These are phyloP conservation scores for Strobilomyces dryophilus DNA, from an alignment of 768 basidiomycete genomes.

Conservation along the genomic window DNA sequence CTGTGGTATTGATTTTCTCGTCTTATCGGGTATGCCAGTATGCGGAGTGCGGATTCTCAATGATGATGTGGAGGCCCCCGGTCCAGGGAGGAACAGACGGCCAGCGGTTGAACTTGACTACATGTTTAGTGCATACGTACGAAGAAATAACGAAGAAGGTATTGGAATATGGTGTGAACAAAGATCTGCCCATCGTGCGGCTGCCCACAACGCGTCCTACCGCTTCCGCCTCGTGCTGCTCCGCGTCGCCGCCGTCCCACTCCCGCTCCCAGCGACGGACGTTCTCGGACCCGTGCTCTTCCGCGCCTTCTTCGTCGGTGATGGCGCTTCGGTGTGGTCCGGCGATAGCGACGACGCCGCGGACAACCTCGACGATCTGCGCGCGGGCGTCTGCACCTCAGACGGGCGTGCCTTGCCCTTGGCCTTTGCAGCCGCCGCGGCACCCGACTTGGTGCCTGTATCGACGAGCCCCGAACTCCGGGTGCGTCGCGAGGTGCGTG, in stretches of 20 bases:
- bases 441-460: slow-evolving; percentile 3
- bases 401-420: slow-evolving; percentile 17
- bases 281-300: slow-evolving; percentile 19
- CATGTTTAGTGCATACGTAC: too few species aligned
- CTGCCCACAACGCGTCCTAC: neutral
- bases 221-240: slow-evolving; percentile 32
- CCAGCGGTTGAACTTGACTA: too few species aligned
- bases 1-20: too few species aligned
- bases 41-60: too few species aligned
- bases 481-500: slow-evolving; percentile 20
- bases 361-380: slow-evolving; percentile 40
- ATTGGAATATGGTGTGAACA: neutral
- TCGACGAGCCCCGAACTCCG: slow-evolving; percentile 10
- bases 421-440: neutral
- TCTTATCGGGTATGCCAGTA: too few species aligned
- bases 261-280: slow-evolving; percentile 5
- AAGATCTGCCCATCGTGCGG: neutral
- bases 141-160: neutral
- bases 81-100: too few species aligned
- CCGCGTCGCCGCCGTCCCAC: slow-evolving; percentile 21
- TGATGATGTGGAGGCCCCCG: too few species aligned
- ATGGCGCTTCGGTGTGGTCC: slow-evolving; percentile 22
- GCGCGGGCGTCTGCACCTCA: slow-evolving; percentile 24
- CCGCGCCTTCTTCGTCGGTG: slow-evolving; percentile 21
- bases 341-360: slow-evolving; percentile 32